Evolutionary conservation across 805 yeast species (phyloP).

Genomic region (Candida lessepsii): DNA sequence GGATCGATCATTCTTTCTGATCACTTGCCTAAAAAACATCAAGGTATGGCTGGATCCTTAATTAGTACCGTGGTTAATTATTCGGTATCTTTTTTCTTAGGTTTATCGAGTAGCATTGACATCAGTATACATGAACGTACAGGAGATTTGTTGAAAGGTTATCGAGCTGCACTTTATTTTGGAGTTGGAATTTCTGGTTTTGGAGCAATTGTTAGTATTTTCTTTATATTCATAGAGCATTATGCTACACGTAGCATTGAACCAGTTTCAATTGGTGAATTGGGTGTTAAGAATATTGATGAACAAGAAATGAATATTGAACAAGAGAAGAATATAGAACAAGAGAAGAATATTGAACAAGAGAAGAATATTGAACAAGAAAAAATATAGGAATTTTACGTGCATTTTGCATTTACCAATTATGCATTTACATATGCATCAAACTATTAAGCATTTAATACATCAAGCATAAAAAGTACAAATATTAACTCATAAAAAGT

Average conservation of each 20-base stretch:
- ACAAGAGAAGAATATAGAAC: too few relatives aligned
- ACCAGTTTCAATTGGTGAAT: neutral
- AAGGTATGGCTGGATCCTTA: conserved; percentile 77
- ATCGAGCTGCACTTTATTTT: conserved; percentile 56
- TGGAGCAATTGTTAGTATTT: conserved; percentile 34
- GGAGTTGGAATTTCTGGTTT: conserved; percentile 60
- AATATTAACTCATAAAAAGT: too few relatives aligned
- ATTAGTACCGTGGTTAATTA: conserved; percentile 71
- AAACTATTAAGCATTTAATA: too few relatives aligned
- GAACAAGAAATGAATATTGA: neutral
- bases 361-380: too few relatives aligned
- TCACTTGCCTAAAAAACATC: conserved; percentile 58
- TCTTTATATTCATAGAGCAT: conserved; percentile 21
- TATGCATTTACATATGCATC: too few relatives aligned
- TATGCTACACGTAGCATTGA: neutral
- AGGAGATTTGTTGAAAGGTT: conserved; percentile 36
- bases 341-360: too few relatives aligned
- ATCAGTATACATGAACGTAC: conserved; percentile 17
- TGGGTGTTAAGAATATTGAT: too few relatives aligned
- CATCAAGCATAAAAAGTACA: too few relatives aligned
- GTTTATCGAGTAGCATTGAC: conserved; percentile 70
- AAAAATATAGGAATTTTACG: too few relatives aligned
- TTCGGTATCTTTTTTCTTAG: conserved; percentile 67
- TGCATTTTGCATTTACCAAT: too few relatives aligned
- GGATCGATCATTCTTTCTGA: conserved; percentile 63